These are phyloP conservation scores for Peronospora destructor DNA, from an alignment of 352 stramenopile genomes.

Conservation along the genomic window DNA sequence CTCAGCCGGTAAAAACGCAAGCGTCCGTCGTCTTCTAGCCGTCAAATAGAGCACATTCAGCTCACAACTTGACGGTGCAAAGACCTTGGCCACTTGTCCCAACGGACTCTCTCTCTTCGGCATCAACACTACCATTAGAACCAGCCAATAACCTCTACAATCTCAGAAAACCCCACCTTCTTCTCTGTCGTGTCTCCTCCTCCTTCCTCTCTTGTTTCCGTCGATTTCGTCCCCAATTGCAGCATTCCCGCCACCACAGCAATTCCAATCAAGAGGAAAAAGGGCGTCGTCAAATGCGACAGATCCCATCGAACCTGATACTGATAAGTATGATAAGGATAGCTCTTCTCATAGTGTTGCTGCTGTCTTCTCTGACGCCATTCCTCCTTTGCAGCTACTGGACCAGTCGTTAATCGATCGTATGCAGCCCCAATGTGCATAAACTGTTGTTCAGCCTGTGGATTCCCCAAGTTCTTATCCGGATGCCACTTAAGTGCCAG, in stretches of 20 bases:
- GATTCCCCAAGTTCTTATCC: conserved; percentile 79
- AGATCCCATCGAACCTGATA: conserved; percentile 27
- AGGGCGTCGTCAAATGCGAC: conserved; percentile 38
- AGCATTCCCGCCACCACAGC: conserved; percentile 40
- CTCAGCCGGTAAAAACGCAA: conserved; percentile 62
- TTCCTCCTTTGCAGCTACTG: conserved; percentile 9
- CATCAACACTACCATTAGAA: conserved; percentile 1
- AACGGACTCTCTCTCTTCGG: conserved; percentile 27
- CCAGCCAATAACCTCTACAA: not conserved
- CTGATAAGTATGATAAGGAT: conserved; percentile 1
- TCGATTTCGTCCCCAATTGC: conserved; percentile 28
- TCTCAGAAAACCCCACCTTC: not conserved
- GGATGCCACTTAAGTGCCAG: conserved; percentile 88
- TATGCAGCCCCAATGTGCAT: conserved; percentile 71
- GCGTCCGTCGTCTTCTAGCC: conserved; percentile 42
- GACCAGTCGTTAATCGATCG: conserved; percentile 39
- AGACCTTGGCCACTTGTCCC: conserved; percentile 53
- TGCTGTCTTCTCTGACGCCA: conserved; percentile 37
- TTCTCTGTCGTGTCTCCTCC: not conserved
- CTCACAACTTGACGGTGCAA: conserved; percentile 60
- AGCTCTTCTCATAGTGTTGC: conserved; percentile 5
- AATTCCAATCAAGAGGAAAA: conserved; percentile 42
- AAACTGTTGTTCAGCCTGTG: conserved; percentile 63
- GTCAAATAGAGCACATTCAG: conserved; percentile 63
- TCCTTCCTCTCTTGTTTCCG: conserved; percentile 4